Base-by-base conservation (phyloP, 495 filamentous ascomycete species). In the Xylaria grammica region DNA sequence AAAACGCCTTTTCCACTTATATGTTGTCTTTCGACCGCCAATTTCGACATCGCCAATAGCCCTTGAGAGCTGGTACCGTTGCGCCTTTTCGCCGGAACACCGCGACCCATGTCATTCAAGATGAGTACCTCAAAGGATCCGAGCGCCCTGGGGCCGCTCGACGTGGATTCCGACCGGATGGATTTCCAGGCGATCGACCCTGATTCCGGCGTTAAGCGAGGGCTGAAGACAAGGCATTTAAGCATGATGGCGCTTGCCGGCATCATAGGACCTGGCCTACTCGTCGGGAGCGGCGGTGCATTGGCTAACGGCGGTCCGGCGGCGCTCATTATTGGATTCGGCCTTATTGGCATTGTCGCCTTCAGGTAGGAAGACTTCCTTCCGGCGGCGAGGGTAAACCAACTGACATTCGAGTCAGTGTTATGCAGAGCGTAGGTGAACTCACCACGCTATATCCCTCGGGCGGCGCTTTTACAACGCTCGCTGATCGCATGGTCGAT, bases 401-500 rank as follows among this genome's bases (percentile, higher is more conserved):
- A 63, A 15, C 61, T 63, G 32, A 63, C 42, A 20, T 27, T 48
- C 13, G 42, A 29, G 4, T 26, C 30, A 74, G 75, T 36, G 81
- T 84, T 46, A 86, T 84, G 81, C 77, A 89, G 71, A 88, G 87
- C 27, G 74, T 91, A 26, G 89, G 88, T 68, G 89, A 91, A 73
- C 69, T 91, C 60, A 89, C 89, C 15, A 85, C 89, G 58, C 80
- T 90, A 65, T 92, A 88, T 65, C 90, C 90, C 10, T 82, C 86
- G 49, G 88, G 87, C 38, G 90, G 83, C 45, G 77, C 84, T 17
- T 79, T 85, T 62, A 81, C 79, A 13, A 74, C 87, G 36, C 88
- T 92, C 44, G 88, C 88, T 26, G 81, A 89, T 60, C 85, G 90
- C 40, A 87, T 93, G 65, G 84, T 92, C 57, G 88, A 91, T 71